Evolutionary conservation across 129 eudicot species (phyloP), one percentile per base, ranked within the genome.

Genomic region (Flaveria ramosissima): DNA sequence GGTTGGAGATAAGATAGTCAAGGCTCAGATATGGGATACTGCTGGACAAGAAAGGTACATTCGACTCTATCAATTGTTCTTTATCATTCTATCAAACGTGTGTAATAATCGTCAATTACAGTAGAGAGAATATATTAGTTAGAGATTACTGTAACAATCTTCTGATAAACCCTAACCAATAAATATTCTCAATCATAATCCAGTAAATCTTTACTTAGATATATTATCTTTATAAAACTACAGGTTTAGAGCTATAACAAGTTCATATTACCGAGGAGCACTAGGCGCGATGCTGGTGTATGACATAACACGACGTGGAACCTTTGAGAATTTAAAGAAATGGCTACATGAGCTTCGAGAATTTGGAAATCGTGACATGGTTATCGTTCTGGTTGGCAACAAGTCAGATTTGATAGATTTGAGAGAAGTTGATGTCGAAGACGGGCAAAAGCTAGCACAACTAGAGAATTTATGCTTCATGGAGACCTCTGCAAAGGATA

Each of bases 11-110:
- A 91, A 91, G 74, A 83, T 86, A 68, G 80, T 91, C 57, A 91
- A 91, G 79, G 87, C 97, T 64, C 97, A 91, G 70, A 75, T 91
- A 69, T 88, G 97, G 97, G 97, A 91, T 75, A 91, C 97, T 68
- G 97, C 97, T 39, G 97, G 97, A 74, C 97, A 91, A 86, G 97
- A 91, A 85, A 91, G 97, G 97, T 91, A 81, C 63, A 36, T 55
- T 3, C 72, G 32, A 63, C 45, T 27, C 19, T 24, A 8, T 32
- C 17, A 26, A 1, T 56, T 56, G 10, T 56, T 56, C 62, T 17
- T 56, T 56, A 56, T 56, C 21, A 56, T 17, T 56, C 15, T 2
- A 7, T 56, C 24, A 7, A 20, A 23, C 7, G 5, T 21, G 7
- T 55, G 61, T 17, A 55, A 55, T 24, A 23, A 55, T 43, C 11